Conservation (phyloP, 2,329 filamentous ascomycete species). For the Stachybotrys echinatus region DNA sequence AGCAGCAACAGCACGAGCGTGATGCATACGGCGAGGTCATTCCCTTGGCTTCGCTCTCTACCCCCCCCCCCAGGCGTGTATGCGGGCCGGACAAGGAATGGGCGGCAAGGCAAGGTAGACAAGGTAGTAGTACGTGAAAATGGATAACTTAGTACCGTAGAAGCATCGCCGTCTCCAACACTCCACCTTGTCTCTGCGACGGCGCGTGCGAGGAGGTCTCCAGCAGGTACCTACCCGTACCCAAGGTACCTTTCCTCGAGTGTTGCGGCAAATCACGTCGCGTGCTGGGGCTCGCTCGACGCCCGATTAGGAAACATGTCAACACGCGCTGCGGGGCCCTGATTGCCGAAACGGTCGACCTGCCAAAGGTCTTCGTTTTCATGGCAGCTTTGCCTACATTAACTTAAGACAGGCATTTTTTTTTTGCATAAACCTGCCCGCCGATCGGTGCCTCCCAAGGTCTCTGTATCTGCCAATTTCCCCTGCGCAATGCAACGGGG, state of each 20-base stretch:
- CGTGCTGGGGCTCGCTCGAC: conserved; percentile 17
- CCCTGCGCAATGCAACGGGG: too few species aligned
- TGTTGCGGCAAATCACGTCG: conserved; percentile 21
- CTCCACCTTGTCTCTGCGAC: background rate
- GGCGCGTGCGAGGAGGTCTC: background rate
- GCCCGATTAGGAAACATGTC: conserved; percentile 28
- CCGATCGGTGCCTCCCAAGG: too few species aligned
- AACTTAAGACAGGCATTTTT: too few species aligned
- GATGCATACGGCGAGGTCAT: too few species aligned
- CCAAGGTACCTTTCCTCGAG: background rate
- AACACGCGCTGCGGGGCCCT: conserved; percentile 22
- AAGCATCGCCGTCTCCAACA: too few species aligned
- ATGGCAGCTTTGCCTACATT: background rate
- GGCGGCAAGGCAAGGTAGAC: background rate
- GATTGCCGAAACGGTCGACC: background rate
- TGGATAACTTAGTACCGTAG: too few species aligned
- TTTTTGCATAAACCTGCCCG: too few species aligned
- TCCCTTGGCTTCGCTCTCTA: too few species aligned
- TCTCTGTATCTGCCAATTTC: too few species aligned
- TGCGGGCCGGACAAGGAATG: background rate
- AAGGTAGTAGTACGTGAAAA: too few species aligned
- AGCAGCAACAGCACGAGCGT: too few species aligned
- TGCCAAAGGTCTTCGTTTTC: background rate
- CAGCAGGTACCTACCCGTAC: background rate
- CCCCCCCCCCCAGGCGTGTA: background rate